Conservation (phyloP, 2,329 filamentous ascomycete species). For the Penicillium polonicum region DNA sequence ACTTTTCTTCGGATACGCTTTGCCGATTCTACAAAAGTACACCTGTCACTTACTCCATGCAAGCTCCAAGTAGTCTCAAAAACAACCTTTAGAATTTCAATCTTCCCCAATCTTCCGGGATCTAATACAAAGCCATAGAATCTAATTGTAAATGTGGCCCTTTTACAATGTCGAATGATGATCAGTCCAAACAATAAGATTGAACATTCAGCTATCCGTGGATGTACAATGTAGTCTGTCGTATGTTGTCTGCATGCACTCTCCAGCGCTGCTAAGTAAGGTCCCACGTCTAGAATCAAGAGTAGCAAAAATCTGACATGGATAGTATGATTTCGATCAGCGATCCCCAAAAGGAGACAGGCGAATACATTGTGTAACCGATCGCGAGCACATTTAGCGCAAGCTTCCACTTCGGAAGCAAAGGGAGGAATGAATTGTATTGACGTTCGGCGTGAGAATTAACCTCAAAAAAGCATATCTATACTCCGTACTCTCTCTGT, state of each 20-base stretch:
- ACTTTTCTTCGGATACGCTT: neutral
- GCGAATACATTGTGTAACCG: neutral
- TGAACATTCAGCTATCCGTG: neutral
- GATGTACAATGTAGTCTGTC: neutral
- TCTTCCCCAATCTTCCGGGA: neutral
- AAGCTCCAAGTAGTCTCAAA: neutral
- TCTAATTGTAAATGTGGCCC: conserved; percentile 1
- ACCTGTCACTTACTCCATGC: neutral
- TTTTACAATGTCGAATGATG: neutral
- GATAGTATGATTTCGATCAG: neutral
- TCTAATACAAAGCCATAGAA: neutral
- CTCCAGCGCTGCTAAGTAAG: neutral
- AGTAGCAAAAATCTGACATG: neutral
- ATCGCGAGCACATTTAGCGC: neutral
- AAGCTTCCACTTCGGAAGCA: neutral
- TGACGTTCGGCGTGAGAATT: conserved; percentile 8
- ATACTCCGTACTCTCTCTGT: neutral
- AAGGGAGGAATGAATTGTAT: neutral
- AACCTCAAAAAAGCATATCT: conserved; percentile 10
- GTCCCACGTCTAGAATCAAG: neutral
- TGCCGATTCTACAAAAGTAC: conserved; percentile 6
- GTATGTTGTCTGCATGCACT: neutral
- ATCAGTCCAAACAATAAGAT: neutral
- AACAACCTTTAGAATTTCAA: neutral
- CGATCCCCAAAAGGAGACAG: neutral